Evolutionary conservation across 2,329 filamentous ascomycete species (phyloP).

Genomic region (Torrubiella hemipterigena): DNA sequence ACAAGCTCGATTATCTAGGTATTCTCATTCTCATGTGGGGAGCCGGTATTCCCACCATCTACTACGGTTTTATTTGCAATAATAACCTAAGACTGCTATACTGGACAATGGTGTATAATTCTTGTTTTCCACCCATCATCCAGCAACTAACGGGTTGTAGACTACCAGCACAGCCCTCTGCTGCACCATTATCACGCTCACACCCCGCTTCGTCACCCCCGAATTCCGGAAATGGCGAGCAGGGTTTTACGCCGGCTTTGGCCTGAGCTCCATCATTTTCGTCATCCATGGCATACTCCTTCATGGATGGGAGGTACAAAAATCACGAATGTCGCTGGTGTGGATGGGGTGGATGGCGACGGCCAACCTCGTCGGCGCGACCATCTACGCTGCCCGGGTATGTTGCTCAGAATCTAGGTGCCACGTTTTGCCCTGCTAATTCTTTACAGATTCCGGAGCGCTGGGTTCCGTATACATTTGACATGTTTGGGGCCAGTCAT

Average conservation of each 20-base stretch:
- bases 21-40: conserved; percentile 6
- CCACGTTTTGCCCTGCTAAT: neutral
- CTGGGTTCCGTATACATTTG: conserved; percentile 6
- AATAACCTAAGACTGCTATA: conserved; percentile 6
- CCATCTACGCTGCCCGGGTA: conserved; percentile 7
- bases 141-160: neutral
- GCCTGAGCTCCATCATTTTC: conserved; percentile 8
- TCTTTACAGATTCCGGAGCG: conserved; percentile 5
- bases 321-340: conserved; percentile 6
- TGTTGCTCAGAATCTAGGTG: neutral
- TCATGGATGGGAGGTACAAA: conserved; percentile 9
- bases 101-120: conserved; percentile 8
- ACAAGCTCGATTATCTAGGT: conserved; percentile 4
- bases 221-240: conserved; percentile 6
- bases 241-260: conserved; percentile 9
- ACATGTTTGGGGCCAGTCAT: conserved; percentile 7
- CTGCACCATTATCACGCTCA: conserved; percentile 7
- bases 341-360: conserved; percentile 9
- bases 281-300: conserved; percentile 7
- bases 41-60: conserved; percentile 4
- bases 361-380: conserved; percentile 7
- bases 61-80: conserved; percentile 10
- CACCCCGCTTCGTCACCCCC: conserved; percentile 7
- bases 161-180: conserved; percentile 5
- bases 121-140: neutral